Evolutionary conservation across 169 alveolate genomes (phyloP).

Genomic region (Cyclospora cayetanensis): DNA sequence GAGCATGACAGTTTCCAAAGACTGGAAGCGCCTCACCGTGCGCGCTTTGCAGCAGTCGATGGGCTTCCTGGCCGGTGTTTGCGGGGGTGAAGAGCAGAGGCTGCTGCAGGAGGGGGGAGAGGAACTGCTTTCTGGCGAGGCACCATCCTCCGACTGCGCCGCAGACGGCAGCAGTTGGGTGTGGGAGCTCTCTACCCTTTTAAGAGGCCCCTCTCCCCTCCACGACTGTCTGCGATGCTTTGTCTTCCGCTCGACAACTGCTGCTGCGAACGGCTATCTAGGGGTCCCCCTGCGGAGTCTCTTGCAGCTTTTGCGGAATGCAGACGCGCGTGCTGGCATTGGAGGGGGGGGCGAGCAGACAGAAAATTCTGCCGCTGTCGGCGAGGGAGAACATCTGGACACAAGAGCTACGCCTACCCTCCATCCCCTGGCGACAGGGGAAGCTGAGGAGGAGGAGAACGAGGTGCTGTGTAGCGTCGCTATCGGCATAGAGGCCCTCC

Average conservation of each 20-base stretch:
- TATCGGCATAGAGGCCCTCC: background rate
- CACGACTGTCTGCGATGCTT: constrained; percentile 61
- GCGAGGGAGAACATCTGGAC: background rate
- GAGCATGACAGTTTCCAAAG: background rate
- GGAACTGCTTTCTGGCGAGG: background rate
- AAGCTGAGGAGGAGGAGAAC: constrained; percentile 41
- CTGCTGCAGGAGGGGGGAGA: no score
- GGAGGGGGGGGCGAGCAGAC: no score
- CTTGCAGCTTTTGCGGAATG: no score
- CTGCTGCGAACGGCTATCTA: constrained; percentile 41
- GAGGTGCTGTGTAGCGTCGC: constrained; percentile 3
- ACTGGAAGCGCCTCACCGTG: background rate
- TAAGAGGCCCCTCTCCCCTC: constrained; percentile 53
- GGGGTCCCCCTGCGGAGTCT: background rate
- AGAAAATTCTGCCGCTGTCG: background rate
- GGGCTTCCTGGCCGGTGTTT: background rate
- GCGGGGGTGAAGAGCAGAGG: background rate
- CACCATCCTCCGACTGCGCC: background rate
- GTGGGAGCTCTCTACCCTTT: constrained; percentile 7
- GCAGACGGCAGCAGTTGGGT: background rate
- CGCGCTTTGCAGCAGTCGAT: background rate
- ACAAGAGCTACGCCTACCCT: background rate
- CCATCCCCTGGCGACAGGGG: background rate
- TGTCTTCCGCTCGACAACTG: constrained; percentile 58
- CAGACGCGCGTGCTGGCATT: no score